Percentiles rank a stretch among this genome's conserved stretches.
These are phyloP conservation scores for Coemansia reversa DNA, from an alignment of 192 early-diverging fungal species.

Conservation along the genomic window DNA sequence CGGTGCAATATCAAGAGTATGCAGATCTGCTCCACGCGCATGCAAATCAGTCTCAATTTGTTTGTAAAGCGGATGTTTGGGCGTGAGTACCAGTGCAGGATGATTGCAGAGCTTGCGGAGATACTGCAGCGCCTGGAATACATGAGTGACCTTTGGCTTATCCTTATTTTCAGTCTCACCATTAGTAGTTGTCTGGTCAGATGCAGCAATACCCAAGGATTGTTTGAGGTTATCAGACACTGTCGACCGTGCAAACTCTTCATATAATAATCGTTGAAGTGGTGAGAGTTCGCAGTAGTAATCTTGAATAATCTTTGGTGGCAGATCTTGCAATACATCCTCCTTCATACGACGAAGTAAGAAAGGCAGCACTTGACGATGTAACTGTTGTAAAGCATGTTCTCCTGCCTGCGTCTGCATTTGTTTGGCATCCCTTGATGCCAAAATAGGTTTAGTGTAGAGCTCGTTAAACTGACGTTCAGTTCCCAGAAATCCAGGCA, in stretches of 20 bases:
- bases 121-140: slow-evolving; percentile 98
- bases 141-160: slow-evolving; percentile 66
- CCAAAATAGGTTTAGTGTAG: slow-evolving; percentile 89
- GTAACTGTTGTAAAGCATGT: slow-evolving; percentile 83
- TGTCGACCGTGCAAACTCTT: slow-evolving; percentile 81
- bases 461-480: slow-evolving; percentile 93
- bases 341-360: slow-evolving; percentile 95
- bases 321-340: slow-evolving; percentile 93
- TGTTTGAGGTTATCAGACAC: slow-evolving; percentile 25
- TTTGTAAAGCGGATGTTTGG: slow-evolving; percentile 81
- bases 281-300: slow-evolving; percentile 96
- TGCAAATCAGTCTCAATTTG: slow-evolving; percentile 65
- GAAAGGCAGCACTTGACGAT: slow-evolving; percentile 96
- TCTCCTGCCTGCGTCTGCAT: slow-evolving; percentile 39
- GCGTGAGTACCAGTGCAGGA: slow-evolving; percentile 85
- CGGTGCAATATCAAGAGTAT: slow-evolving; percentile 62
- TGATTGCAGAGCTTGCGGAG: slow-evolving; percentile 95
- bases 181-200: background rate
- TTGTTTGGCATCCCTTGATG: slow-evolving; percentile 84
- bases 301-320: slow-evolving; percentile 99
- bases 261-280: slow-evolving; percentile 87
- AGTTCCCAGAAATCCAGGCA: slow-evolving; percentile 97
- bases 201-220: slow-evolving; percentile 23
- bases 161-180: background rate
- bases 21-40: slow-evolving; percentile 53